Evolutionary conservation across 2,329 filamentous ascomycete species (phyloP), one percentile per base, ranked within the genome.

Genomic region (Microdochium nivale): DNA sequence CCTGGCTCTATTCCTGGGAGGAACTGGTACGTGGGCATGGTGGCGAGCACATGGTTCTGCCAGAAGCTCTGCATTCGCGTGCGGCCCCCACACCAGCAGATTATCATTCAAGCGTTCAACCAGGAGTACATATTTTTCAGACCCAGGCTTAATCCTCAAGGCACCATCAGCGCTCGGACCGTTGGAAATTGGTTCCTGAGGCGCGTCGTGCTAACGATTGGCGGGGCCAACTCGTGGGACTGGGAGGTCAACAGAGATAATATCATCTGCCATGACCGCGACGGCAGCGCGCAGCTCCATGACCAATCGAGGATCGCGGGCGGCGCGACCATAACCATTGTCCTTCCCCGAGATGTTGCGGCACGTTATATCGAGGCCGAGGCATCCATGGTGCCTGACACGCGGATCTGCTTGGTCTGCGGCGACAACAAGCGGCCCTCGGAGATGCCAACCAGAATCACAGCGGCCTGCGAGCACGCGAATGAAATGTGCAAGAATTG

Each of bases 391-490:
- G 53, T 69, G n/a, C 57, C 56, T 2, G 37, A 48, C 14, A 60
- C 60, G 0, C 62, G 65, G 49, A 60, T 54, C 14, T 71, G 69
- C 53, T 52, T 55, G 23, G 60, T 67, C 14, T 70, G 68, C 50
- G 53, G 61, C 21, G 68, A 70, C 43, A 61, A 65, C 27, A 70
- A 67, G 56, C 58, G 58, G 30, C 54, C 64, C 5, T 64, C 60
- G 11, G 65, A 67, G 49, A 62, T 70, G 55, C 65, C 67, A 2
- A 50, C 56, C n/a, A 58, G 52, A 3, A 59, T 67, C 44, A 63
- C 67, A 3, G 24, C 46, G 0, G 46, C 52, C 11, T 70, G 68
- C 54, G 49, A 56, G 14, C 63, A 70, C 51, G 49, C 54, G 27
- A 52, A 62, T 3, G 56, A 52, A 0, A 58, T 60, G 2, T 70